phyloP scores from a whole-genome alignment of 202 grass and related monocot species.

The Tripidium arundinaceum region DNA sequence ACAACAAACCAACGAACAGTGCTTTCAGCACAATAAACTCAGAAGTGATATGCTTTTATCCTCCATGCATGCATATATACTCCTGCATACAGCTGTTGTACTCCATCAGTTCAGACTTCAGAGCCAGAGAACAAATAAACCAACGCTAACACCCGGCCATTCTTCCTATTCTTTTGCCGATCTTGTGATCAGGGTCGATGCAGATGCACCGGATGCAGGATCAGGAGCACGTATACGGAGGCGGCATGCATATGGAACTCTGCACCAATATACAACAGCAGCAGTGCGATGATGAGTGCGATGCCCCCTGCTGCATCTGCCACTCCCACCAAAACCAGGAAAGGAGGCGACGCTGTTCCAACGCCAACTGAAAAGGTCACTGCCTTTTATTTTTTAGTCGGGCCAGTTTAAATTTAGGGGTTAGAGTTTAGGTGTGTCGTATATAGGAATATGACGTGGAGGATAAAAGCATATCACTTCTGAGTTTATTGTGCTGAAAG shows the following conservation, averaged over 20 bases:
- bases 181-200: conserved; percentile 30
- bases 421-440: too few relatives aligned
- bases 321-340: conserved; percentile 33
- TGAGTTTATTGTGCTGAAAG: too few relatives aligned
- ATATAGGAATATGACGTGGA: too few relatives aligned
- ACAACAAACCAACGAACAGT: too few relatives aligned
- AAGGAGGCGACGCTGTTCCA: conserved; percentile 22
- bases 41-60: too few relatives aligned
- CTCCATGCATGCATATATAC: too few relatives aligned
- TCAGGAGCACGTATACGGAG: conserved; percentile 16
- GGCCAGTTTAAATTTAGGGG: too few relatives aligned
- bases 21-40: too few relatives aligned
- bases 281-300: conserved; percentile 23
- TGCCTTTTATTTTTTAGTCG: too few relatives aligned
- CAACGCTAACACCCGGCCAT: neutral
- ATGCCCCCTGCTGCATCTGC: neutral
- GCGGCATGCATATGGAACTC: conserved; percentile 18
- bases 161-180: conserved; percentile 6
- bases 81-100: too few relatives aligned
- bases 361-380: conserved; percentile 44
- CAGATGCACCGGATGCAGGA: neutral
- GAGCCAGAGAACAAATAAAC: neutral
- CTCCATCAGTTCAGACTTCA: neutral
- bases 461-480: too few relatives aligned
- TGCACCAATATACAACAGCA: conserved; percentile 1